Conservation (phyloP, 2,329 filamentous ascomycete genomes). For the Stenocarpella maydis region DNA sequence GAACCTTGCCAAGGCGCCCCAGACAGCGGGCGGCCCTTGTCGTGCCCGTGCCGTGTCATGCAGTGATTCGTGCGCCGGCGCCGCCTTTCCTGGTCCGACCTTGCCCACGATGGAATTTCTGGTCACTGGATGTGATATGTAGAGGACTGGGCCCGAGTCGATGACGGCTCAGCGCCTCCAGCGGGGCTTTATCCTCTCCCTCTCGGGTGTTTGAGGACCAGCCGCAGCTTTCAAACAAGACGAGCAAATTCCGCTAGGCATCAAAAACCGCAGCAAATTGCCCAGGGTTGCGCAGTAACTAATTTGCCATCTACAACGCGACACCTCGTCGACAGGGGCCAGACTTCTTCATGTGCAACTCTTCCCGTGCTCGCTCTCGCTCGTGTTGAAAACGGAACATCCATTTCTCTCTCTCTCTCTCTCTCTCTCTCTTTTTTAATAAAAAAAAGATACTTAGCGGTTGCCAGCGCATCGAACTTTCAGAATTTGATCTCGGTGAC, state of each 20-base stretch:
- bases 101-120: slow-evolving; percentile 3
- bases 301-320: not conserved
- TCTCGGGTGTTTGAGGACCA: not conserved
- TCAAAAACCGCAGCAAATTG: not conserved
- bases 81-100: slow-evolving; percentile 20
- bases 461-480: not conserved
- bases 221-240: not conserved
- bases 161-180: slow-evolving; percentile 8
- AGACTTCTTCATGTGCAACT: not conserved
- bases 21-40: slow-evolving; percentile 19
- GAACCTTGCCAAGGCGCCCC: slow-evolving; percentile 25
- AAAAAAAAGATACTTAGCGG: too few relatives aligned
- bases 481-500: not conserved
- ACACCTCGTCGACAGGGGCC: not conserved
- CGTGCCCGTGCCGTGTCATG: slow-evolving; percentile 28
- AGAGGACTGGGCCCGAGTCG: not conserved
- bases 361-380: slow-evolving; percentile 21
- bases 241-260: not conserved
- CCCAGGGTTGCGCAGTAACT: not conserved
- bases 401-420: too few relatives aligned
- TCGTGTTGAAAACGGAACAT: not conserved
- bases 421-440: too few relatives aligned
- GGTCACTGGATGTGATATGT: slow-evolving; percentile 11
- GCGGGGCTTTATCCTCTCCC: not conserved
- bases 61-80: slow-evolving; percentile 25